Evolutionary conservation across 1,139 yeast species (phyloP).

Genomic region (Zygotorulaspora mrakii): DNA sequence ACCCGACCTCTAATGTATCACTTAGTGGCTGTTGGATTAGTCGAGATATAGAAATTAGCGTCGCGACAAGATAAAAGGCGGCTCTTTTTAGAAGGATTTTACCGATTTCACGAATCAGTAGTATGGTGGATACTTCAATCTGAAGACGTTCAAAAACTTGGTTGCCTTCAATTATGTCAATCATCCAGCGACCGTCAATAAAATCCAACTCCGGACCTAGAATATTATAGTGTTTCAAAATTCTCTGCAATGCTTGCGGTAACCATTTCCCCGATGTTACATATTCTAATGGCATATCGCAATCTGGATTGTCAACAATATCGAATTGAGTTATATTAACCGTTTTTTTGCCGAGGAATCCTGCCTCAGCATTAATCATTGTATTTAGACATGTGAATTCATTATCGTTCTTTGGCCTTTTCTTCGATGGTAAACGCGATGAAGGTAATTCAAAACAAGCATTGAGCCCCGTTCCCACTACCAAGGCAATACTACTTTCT

Average conservation of each 20-base stretch:
- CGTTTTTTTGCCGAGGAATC: conserved; percentile 34
- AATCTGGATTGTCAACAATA: conserved; percentile 6
- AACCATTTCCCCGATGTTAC: conserved; percentile 31
- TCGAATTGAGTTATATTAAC: conserved; percentile 25
- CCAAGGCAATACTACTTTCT: conserved; percentile 28
- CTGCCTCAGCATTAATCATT: conserved; percentile 36
- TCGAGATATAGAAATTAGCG: conserved; percentile 27
- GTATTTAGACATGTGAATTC: conserved; percentile 8
- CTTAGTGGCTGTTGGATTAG: conserved; percentile 10
- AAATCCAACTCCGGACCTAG: conserved; percentile 7
- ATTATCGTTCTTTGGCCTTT: conserved; percentile 4
- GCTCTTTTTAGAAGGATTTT: conserved; percentile 28
- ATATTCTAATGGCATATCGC: conserved; percentile 30
- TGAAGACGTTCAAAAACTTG: background rate
- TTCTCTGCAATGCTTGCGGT: conserved; percentile 21
- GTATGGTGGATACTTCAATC: conserved; percentile 6
- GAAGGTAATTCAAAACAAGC: conserved; percentile 33
- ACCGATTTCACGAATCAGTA: conserved; percentile 17
- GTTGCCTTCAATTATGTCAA: conserved; percentile 17
- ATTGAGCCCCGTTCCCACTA: conserved; percentile 40
- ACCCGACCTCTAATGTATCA: conserved; percentile 25
- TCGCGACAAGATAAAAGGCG: conserved; percentile 26
- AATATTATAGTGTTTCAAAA: conserved; percentile 18
- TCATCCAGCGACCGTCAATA: conserved; percentile 31
- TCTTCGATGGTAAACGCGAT: conserved; percentile 5